These are phyloP conservation scores for Fusarium papillatum DNA, from an alignment of 2,329 filamentous ascomycete species.

Conservation along the genomic window DNA sequence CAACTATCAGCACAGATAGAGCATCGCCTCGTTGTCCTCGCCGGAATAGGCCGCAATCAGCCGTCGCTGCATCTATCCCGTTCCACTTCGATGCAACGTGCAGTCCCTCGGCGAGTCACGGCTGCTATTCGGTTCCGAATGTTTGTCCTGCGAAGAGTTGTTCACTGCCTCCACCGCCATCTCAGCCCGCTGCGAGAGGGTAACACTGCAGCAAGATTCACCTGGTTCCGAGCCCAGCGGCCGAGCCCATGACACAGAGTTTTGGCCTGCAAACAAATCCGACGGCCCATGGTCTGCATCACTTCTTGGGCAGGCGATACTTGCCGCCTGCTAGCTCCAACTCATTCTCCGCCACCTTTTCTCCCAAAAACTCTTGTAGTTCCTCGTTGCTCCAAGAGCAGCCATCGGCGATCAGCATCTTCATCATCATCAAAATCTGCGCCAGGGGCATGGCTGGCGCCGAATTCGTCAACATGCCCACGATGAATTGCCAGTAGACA, in stretches of 20 bases:
- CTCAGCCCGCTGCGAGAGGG: slow-evolving; percentile 15
- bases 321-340: slow-evolving; percentile 79
- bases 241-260: slow-evolving; percentile 8
- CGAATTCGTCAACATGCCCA: slow-evolving; percentile 95
- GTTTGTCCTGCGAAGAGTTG: slow-evolving; percentile 18
- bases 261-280: slow-evolving; percentile 8
- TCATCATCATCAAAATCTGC: slow-evolving; percentile 94
- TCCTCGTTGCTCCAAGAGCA: slow-evolving; percentile 94
- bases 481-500: slow-evolving; percentile 92
- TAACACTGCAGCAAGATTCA: slow-evolving; percentile 31
- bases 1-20: slow-evolving; percentile 1
- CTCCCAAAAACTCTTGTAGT: slow-evolving; percentile 81
- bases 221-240: slow-evolving; percentile 12
- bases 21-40: neutral
- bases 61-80: slow-evolving; percentile 7
- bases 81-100: slow-evolving; percentile 10
- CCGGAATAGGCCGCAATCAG: slow-evolving; percentile 4
- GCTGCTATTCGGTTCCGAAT: slow-evolving; percentile 12
- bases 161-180: slow-evolving; percentile 17
- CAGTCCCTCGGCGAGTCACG: slow-evolving; percentile 9
- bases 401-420: slow-evolving; percentile 89
- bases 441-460: slow-evolving; percentile 82
- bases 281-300: slow-evolving; percentile 37
- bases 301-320: slow-evolving; percentile 76
- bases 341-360: slow-evolving; percentile 81